Evolutionary conservation across 495 filamentous ascomycete genomes (phyloP), one percentile per base, ranked within the genome.

Genomic region (Aspergillus panamensis): DNA sequence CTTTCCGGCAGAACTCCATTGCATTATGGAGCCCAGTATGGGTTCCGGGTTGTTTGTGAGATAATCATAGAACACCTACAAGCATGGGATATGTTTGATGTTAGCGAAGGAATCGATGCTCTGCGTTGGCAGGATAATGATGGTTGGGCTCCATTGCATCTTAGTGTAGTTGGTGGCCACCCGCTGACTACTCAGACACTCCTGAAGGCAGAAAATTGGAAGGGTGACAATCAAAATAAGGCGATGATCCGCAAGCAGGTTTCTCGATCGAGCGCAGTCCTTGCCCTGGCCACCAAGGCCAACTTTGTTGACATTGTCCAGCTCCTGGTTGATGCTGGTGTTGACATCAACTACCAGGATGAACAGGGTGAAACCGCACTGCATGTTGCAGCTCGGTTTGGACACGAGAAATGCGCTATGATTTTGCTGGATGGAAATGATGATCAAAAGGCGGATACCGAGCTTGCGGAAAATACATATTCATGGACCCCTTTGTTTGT

Each of bases 11-110:
- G 94, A 9, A 84, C 91, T 33, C 91, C 94, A 25, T 77, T 98
- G 29, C 94, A 98, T 67, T 98, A 98, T 70, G 93, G 91, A 4
- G 94, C 94, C 0, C 91, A 97, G 72, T 96, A 94, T 69, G 94
- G 94, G 3, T 90, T 96, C 63, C 88, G 90, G 21, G 82, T 87
- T 47, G 85, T 97, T 8, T 96, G 91, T 66, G 81, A 94, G 68
- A 74, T 91, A n/a, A 77, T 98, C 53, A 90, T 96, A 69, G 84
- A 86, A 48, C 86, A 88, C 61, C 90, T 98, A 83, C 88, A 90
- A 63, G 82, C 84, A 19, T 98, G 93, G 93, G 83, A 82, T 16
- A 85, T 92, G 62, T 96, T 96, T 65, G 84, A 94, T 64, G 83
- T 92, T 29, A 83, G 83, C 25, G 79, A 89, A 47, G 92, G 92